Conservation (phyloP, 441 rosid species). For the Croton laevigatus region DNA sequence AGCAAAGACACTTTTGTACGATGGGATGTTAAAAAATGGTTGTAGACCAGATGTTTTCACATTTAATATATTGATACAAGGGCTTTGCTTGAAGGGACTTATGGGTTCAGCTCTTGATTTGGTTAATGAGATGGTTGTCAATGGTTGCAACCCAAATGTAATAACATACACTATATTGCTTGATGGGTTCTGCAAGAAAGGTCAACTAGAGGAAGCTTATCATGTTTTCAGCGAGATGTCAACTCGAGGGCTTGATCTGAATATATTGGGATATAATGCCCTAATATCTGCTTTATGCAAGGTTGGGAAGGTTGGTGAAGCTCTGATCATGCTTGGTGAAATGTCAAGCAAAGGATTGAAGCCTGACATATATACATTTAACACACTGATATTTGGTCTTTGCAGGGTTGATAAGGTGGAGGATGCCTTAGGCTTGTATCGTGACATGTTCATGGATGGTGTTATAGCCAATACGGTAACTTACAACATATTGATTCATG, state of each 20-base stretch:
- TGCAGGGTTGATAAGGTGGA: conserved; percentile 54
- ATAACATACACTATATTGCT: conserved; percentile 60
- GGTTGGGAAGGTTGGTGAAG: conserved; percentile 50
- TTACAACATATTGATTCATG: conserved; percentile 65
- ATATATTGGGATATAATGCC: conserved; percentile 72
- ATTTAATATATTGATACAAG: conserved; percentile 56
- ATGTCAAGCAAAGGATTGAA: conserved; percentile 80
- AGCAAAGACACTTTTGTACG: conserved; percentile 47
- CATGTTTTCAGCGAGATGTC: conserved; percentile 49
- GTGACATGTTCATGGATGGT: conserved; percentile 73
- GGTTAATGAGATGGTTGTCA: conserved; percentile 45
- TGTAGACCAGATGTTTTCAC: conserved; percentile 56
- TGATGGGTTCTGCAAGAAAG: conserved; percentile 67
- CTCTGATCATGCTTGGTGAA: conserved; percentile 45
- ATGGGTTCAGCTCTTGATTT: conserved; percentile 57
- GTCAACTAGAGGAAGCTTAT: conserved; percentile 51
- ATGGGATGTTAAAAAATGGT: conserved; percentile 35
- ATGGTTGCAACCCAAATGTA: conserved; percentile 61
- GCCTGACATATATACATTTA: conserved; percentile 76
- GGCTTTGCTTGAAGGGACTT: conserved; percentile 65
- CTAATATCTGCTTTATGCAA: conserved; percentile 62
- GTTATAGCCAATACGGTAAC: conserved; percentile 77
- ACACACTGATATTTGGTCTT: conserved; percentile 64
- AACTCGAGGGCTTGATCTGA: conserved; percentile 49
- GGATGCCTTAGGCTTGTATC: conserved; percentile 54